phyloP scores from a whole-genome alignment of 2,329 filamentous ascomycete genomes.

The Chaetomiaceae sp. region DNA sequence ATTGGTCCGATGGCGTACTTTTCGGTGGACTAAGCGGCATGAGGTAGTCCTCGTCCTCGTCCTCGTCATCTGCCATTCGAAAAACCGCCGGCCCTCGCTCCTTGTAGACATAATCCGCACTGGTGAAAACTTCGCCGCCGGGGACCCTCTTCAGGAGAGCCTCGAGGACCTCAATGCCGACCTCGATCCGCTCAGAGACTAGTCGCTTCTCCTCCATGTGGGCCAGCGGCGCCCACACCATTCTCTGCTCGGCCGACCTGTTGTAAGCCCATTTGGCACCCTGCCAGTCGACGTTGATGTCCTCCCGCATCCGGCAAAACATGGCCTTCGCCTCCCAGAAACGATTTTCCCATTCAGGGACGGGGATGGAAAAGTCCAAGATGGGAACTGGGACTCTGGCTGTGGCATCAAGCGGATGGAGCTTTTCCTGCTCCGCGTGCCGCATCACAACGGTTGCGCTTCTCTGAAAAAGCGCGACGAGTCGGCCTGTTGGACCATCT shows the following conservation, averaged over 20 bases:
- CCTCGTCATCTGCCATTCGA: constrained; percentile 11
- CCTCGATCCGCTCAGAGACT: constrained; percentile 23
- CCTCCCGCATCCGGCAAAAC: constrained; percentile 24
- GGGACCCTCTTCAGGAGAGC: constrained; percentile 13
- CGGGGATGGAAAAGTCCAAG: constrained; percentile 28
- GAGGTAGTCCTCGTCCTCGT: constrained; percentile 25
- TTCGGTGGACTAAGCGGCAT: not conserved
- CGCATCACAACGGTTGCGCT: constrained; percentile 21
- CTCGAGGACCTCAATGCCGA: constrained; percentile 13
- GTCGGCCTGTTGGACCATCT: constrained; percentile 20
- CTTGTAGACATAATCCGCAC: constrained; percentile 26
- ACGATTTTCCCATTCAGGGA: constrained; percentile 26
- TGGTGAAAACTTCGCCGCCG: constrained; percentile 19
- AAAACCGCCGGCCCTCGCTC: constrained; percentile 21
- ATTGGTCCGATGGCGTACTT: not conserved
- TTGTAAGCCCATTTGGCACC: constrained; percentile 27
- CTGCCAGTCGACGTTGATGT: constrained; percentile 20
- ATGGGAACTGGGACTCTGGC: constrained; percentile 29
- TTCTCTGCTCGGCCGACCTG: constrained; percentile 21
- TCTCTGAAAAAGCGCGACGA: constrained; percentile 17
- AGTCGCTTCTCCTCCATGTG: constrained; percentile 20
- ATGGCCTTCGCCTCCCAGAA: constrained; percentile 18
- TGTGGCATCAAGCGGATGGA: constrained; percentile 28
- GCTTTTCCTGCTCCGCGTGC: constrained; percentile 29
- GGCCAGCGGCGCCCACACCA: constrained; percentile 29